phyloP scores from a whole-genome alignment of 257 asterid species.

The Jaltomata sinuosa region DNA sequence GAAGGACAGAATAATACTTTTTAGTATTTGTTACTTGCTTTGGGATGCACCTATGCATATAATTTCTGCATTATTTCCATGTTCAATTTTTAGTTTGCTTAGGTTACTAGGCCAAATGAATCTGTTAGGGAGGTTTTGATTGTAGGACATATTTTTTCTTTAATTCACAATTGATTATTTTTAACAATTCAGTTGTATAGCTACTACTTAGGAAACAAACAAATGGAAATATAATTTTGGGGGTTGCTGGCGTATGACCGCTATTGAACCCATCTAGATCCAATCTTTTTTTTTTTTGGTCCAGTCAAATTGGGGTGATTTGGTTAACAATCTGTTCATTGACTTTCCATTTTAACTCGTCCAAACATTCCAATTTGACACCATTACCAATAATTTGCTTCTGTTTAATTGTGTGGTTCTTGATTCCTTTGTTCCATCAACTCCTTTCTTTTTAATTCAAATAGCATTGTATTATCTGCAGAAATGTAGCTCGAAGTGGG shows the following conservation, averaged over 20 bases:
- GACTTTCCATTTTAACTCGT: not conserved
- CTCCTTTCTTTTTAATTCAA: not conserved
- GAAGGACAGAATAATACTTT: not conserved
- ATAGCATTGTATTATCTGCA: conserved; percentile 16
- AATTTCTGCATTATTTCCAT: not conserved
- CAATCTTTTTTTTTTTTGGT: not conserved
- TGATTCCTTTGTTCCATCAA: not conserved
- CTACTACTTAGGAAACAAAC: not conserved
- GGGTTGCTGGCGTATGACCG: not conserved
- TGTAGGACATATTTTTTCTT: not conserved
- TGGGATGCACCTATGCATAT: not conserved
- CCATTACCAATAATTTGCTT: not conserved
- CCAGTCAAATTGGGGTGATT: not conserved
- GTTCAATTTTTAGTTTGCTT: not conserved
- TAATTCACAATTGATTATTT: not conserved
- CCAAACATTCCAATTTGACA: not conserved
- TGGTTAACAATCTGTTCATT: not conserved
- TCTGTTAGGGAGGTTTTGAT: not conserved
- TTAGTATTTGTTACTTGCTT: not conserved
- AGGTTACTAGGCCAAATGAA: not conserved
- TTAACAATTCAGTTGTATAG: not conserved
- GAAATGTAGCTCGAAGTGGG: conserved; percentile 64
- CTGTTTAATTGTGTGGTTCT: not conserved
- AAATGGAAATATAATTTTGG: not conserved
- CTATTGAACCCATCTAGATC: not conserved